A percentile compares a stretch with the other conserved stretches of the same genome.
Evolutionary conservation across 495 filamentous ascomycete genomes (phyloP).

Genomic region (Thozetella sp.): DNA sequence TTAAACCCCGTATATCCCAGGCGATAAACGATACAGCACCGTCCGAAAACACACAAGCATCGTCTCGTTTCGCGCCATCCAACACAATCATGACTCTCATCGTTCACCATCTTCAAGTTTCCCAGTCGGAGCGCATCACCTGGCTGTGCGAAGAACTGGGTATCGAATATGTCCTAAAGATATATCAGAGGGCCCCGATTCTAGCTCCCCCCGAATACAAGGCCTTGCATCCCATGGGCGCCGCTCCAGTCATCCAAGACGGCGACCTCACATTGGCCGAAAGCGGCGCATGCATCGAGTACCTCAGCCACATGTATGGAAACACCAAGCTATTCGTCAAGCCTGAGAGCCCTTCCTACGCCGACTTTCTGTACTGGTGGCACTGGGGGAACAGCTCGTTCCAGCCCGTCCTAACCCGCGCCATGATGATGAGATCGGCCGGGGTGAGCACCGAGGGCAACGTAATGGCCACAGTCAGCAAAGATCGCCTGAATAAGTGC

Average conservation of each 20-base stretch:
- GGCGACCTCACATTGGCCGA: constrained; percentile 51
- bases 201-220: constrained; percentile 55
- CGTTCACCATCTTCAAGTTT: constrained; percentile 59
- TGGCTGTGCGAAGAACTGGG: constrained; percentile 67
- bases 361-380: constrained; percentile 63
- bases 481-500: constrained; percentile 19
- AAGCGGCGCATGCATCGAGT: constrained; percentile 55
- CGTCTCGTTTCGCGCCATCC: too few relatives aligned
- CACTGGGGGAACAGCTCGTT: constrained; percentile 62
- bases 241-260: constrained; percentile 60
- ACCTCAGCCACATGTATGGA: constrained; percentile 55
- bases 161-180: constrained; percentile 51
- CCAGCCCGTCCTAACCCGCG: constrained; percentile 33
- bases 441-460: constrained; percentile 7
- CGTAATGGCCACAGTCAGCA: constrained; percentile 9
- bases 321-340: constrained; percentile 40
- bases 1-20: too few relatives aligned
- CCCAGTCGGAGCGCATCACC: constrained; percentile 62
- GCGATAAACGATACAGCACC: too few relatives aligned
- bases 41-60: too few relatives aligned
- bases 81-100: constrained; percentile 35
- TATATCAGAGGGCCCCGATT: constrained; percentile 51
- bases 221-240: constrained; percentile 49
- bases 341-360: constrained; percentile 44
- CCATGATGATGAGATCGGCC: constrained; percentile 5